These are phyloP conservation scores for Coccomyxa sp. DNA, from an alignment of 139 green algal species.

Conservation along the genomic window DNA sequence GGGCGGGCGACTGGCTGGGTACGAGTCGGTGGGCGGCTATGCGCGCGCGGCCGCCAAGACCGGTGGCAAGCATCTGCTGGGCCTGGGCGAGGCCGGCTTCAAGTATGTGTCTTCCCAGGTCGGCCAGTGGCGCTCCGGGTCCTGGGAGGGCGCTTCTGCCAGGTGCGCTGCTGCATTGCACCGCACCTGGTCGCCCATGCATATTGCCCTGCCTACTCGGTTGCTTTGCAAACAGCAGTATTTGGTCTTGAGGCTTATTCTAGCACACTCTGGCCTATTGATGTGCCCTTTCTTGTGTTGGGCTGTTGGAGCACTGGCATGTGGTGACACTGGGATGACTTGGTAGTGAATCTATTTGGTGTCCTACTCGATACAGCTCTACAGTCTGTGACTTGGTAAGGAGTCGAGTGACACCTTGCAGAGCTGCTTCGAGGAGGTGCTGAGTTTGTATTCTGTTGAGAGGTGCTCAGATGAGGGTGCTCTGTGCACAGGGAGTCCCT, in stretches of 20 bases:
- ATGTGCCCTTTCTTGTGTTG: neutral
- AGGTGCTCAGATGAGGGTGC: no score
- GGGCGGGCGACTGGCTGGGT: neutral
- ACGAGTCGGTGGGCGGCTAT: neutral
- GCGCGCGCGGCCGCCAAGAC: neutral
- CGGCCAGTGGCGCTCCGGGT: constrained; percentile 6
- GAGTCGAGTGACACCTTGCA: neutral
- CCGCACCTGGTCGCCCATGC: neutral
- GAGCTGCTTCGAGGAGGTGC: neutral
- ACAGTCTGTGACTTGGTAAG: neutral
- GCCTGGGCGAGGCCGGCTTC: constrained; percentile 18
- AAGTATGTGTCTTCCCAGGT: constrained; percentile 16
- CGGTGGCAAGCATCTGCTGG: constrained; percentile 23
- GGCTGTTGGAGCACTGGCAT: neutral
- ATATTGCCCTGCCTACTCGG: neutral
- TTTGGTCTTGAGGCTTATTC: no score
- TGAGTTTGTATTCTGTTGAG: no score
- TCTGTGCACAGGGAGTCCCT: neutral
- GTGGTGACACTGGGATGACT: neutral
- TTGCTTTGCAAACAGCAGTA: neutral
- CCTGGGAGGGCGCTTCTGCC: neutral
- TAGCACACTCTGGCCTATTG: neutral
- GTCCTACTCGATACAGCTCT: neutral
- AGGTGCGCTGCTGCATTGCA: neutral
- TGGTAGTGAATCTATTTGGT: no score